Percentiles rank a stretch among this genome's conserved stretches.
These are phyloP conservation scores for Cyberlindnera japonica DNA, from an alignment of 805 yeast genomes.

Conservation along the genomic window DNA sequence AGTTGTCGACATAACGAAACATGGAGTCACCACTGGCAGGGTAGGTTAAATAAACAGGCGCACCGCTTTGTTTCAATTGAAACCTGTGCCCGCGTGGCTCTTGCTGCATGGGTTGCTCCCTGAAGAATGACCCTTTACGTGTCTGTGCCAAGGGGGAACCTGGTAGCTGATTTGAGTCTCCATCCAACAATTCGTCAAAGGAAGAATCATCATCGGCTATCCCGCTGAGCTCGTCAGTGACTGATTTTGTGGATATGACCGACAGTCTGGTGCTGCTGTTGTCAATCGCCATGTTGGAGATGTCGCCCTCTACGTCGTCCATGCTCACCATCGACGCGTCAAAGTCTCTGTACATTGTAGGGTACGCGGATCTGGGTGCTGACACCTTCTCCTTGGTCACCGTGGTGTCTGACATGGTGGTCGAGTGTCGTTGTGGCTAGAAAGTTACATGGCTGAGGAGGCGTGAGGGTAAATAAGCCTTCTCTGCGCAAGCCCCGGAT, in stretches of 20 bases:
- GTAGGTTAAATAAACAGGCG: conserved; percentile 23
- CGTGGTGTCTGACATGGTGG: too few relatives aligned
- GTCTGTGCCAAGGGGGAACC: conserved; percentile 12
- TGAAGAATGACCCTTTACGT: conserved; percentile 18
- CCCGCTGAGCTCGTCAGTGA: background rate
- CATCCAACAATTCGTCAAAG: conserved; percentile 22
- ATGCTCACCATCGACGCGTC: conserved; percentile 17
- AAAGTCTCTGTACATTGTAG: conserved; percentile 18
- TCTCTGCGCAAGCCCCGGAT: background rate
- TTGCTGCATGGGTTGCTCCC: conserved; percentile 10
- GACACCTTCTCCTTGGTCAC: conserved; percentile 4
- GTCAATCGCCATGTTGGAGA: conserved; percentile 18
- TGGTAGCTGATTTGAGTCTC: background rate
- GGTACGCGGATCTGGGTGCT: conserved; percentile 25
- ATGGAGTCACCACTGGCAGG: conserved; percentile 16
- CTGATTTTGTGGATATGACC: background rate
- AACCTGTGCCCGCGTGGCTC: conserved; percentile 26
- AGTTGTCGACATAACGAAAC: conserved; percentile 20
- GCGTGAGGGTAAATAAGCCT: background rate
- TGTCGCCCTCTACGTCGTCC: conserved; percentile 26
- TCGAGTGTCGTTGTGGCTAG: too few relatives aligned
- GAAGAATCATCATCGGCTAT: background rate
- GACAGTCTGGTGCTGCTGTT: background rate
- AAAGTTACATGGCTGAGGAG: too few relatives aligned
- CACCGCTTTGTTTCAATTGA: conserved; percentile 15